These are phyloP conservation scores for Dryas octopetala DNA, from an alignment of 306 rosid genomes.

Conservation along the genomic window DNA sequence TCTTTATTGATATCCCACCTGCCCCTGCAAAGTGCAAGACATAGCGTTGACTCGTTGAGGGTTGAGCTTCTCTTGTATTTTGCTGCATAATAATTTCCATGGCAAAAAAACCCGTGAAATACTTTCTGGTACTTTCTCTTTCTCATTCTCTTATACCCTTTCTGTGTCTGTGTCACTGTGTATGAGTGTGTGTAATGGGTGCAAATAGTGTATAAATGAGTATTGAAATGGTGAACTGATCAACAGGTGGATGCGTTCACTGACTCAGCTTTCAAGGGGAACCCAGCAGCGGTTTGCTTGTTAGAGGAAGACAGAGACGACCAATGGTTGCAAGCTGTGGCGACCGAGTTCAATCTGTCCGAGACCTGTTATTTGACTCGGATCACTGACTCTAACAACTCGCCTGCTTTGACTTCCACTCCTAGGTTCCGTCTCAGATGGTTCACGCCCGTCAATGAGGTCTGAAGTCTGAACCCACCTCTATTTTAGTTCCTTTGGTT, in stretches of 20 bases:
- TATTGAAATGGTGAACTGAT: neutral
- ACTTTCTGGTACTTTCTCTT: slow-evolving; percentile 45
- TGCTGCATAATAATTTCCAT: slow-evolving; percentile 4
- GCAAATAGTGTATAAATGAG: neutral
- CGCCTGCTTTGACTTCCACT: slow-evolving; percentile 13
- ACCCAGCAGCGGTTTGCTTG: slow-evolving; percentile 72
- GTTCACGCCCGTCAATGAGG: slow-evolving; percentile 76
- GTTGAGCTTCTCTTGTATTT: too few species aligned
- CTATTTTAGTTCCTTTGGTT: neutral
- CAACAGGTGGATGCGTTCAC: slow-evolving; percentile 69
- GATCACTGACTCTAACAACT: slow-evolving; percentile 16
- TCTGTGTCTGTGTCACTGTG: neutral
- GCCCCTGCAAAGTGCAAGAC: too few species aligned
- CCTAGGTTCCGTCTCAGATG: slow-evolving; percentile 72
- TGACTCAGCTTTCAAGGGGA: slow-evolving; percentile 67
- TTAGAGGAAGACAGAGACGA: slow-evolving; percentile 59
- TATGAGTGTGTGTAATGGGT: neutral
- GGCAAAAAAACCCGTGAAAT: slow-evolving; percentile 54
- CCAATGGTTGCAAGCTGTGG: slow-evolving; percentile 57
- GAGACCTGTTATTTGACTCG: slow-evolving; percentile 48
- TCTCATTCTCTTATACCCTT: neutral
- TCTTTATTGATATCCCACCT: too few species aligned
- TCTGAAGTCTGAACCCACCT: slow-evolving; percentile 30
- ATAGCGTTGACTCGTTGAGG: too few species aligned
- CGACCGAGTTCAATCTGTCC: slow-evolving; percentile 58